Percentiles rank a stretch among this genome's conserved stretches.
Conservation (phyloP, 148 eudicot species). For the Vaccinium vitisidaea region DNA sequence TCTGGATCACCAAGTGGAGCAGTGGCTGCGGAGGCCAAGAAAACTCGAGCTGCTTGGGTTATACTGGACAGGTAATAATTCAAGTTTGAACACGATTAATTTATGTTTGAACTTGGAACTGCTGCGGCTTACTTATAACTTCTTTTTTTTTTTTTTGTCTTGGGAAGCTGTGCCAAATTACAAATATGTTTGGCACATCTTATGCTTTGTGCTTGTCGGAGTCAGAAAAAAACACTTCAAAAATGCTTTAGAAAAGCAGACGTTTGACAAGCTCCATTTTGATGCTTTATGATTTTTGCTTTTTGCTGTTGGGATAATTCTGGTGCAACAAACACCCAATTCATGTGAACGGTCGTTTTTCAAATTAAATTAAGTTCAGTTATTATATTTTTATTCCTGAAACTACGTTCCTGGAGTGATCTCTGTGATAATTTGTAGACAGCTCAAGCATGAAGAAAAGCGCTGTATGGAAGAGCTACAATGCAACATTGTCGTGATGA, state of each 20-base stretch:
- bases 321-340: not conserved
- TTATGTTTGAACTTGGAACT: not conserved
- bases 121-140: not conserved
- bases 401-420: not conserved
- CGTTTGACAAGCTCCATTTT: not conserved
- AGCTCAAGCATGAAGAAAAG: slow-evolving; percentile 82
- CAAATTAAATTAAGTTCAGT: not conserved
- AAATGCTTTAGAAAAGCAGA: not conserved
- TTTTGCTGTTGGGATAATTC: not conserved
- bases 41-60: slow-evolving; percentile 79
- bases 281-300: not conserved
- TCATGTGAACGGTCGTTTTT: not conserved
- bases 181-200: not conserved
- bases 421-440: slow-evolving; percentile 33
- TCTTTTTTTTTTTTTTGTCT: not conserved
- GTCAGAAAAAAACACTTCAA: not conserved
- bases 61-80: slow-evolving; percentile 76
- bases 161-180: not conserved
- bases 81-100: not conserved
- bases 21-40: slow-evolving; percentile 88
- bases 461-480: slow-evolving; percentile 90
- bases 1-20: slow-evolving; percentile 74
- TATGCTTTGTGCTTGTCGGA: not conserved
- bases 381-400: slow-evolving; percentile 6
- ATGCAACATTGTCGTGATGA: slow-evolving; percentile 89